Conservation (phyloP, 78 protist genomes). For the Pigoraptor vietnamica region DNA sequence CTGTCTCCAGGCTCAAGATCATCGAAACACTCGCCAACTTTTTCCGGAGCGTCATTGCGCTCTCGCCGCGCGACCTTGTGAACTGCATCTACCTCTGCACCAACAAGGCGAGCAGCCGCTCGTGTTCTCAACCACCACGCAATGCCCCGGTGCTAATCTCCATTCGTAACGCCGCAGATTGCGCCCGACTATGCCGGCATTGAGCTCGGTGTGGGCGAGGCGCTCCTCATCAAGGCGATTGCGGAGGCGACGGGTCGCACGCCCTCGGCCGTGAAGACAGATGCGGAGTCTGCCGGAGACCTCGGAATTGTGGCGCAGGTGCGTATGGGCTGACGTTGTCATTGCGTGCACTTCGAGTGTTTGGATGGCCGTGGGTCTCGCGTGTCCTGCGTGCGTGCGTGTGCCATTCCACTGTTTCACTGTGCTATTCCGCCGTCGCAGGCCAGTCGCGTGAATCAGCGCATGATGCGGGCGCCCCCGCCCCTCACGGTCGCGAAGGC, state of each 20-base stretch:
- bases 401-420: too few species aligned
- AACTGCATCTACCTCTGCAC: conserved; percentile 46
- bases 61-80: conserved; percentile 52
- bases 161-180: conserved; percentile 10
- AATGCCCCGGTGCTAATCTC: neutral
- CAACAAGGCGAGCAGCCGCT: conserved; percentile 47
- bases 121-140: too few species aligned
- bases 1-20: conserved; percentile 43
- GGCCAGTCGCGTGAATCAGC: conserved; percentile 9
- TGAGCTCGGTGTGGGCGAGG: conserved; percentile 94
- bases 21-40: conserved; percentile 38
- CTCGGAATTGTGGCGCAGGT: conserved; percentile 77
- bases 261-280: conserved; percentile 31
- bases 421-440: too few species aligned
- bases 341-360: conserved; percentile 31
- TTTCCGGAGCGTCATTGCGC: conserved; percentile 41
- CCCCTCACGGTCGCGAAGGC: conserved; percentile 57
- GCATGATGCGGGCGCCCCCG: neutral
- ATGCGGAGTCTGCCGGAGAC: conserved; percentile 72
- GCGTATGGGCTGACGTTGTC: neutral
- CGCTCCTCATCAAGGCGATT: conserved; percentile 65
- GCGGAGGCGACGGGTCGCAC: conserved; percentile 71
- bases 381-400: neutral
- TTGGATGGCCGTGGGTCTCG: neutral
- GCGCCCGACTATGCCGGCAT: conserved; percentile 82